These are phyloP conservation scores for Penicillium bovifimosum DNA, from an alignment of 495 filamentous ascomycete genomes.

Conservation along the genomic window DNA sequence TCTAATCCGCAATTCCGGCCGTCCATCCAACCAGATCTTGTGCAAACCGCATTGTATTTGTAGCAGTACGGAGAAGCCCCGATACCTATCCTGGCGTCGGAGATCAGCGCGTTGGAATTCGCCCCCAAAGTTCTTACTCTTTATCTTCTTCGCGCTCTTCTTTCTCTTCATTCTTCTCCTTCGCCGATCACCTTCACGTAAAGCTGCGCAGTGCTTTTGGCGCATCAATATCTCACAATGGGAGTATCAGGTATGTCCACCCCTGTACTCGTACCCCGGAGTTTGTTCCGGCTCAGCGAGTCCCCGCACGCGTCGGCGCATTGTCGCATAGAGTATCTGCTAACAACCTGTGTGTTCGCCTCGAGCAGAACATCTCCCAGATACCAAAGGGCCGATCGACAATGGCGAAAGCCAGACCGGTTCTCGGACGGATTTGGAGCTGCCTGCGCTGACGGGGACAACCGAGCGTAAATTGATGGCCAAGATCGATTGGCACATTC, in stretches of 20 bases:
- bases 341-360: constrained; percentile 6
- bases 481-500: constrained; percentile 73
- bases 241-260: constrained; percentile 11
- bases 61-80: background rate
- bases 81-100: background rate
- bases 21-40: background rate
- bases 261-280: background rate
- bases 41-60: background rate
- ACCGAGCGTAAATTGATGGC: constrained; percentile 67
- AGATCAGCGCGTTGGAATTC: background rate
- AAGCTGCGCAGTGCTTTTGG: background rate
- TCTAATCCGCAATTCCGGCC: background rate
- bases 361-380: constrained; percentile 8
- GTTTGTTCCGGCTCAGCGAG: background rate
- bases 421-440: constrained; percentile 15
- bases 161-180: background rate
- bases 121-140: background rate
- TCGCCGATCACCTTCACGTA: background rate
- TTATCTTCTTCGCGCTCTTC: background rate
- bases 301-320: background rate
- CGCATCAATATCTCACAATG: constrained; percentile 13
- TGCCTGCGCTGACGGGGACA: constrained; percentile 42
- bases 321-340: background rate
- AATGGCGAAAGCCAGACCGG: constrained; percentile 28
- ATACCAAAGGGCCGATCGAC: constrained; percentile 18